phyloP scores from a whole-genome alignment of 2,329 filamentous ascomycete species.

The Acarospora socialis region DNA sequence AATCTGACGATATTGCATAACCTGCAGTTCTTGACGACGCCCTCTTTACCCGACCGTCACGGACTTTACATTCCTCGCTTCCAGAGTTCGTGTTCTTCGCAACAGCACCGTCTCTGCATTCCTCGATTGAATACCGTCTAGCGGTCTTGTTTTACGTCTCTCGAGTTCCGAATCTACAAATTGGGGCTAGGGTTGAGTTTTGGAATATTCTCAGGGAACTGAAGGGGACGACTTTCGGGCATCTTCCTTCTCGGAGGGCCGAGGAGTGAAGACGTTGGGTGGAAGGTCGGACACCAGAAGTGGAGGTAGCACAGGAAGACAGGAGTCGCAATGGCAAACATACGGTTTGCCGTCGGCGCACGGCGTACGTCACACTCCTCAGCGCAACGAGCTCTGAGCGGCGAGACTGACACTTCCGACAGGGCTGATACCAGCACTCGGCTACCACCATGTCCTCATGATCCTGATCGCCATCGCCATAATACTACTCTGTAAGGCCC shows the following conservation, averaged over 20 bases:
- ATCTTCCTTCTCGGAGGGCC: not conserved
- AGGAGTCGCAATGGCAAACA: conserved; percentile 30
- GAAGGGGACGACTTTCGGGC: too few species aligned
- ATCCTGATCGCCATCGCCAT: conserved; percentile 87
- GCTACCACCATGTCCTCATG: conserved; percentile 85
- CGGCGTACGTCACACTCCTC: conserved; percentile 25
- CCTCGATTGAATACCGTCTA: too few species aligned
- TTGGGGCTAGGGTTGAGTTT: too few species aligned
- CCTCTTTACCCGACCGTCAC: too few species aligned
- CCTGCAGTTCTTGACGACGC: too few species aligned
- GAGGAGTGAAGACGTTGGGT: not conserved
- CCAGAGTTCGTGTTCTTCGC: too few species aligned
- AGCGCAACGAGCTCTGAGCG: conserved; percentile 2
- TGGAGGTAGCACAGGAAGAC: not conserved
- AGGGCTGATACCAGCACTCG: conserved; percentile 48
- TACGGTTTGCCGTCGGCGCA: conserved; percentile 37
- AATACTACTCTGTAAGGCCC: conserved; percentile 77
- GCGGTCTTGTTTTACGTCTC: too few species aligned
- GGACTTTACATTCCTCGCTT: too few species aligned
- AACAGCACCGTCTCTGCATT: too few species aligned
- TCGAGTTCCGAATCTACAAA: too few species aligned
- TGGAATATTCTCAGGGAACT: too few species aligned
- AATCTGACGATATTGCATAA: too few species aligned
- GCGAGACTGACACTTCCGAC: not conserved
- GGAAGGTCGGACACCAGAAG: not conserved